Evolutionary conservation across 495 filamentous ascomycete genomes (phyloP).

Genomic region (Bacidia rubella): DNA sequence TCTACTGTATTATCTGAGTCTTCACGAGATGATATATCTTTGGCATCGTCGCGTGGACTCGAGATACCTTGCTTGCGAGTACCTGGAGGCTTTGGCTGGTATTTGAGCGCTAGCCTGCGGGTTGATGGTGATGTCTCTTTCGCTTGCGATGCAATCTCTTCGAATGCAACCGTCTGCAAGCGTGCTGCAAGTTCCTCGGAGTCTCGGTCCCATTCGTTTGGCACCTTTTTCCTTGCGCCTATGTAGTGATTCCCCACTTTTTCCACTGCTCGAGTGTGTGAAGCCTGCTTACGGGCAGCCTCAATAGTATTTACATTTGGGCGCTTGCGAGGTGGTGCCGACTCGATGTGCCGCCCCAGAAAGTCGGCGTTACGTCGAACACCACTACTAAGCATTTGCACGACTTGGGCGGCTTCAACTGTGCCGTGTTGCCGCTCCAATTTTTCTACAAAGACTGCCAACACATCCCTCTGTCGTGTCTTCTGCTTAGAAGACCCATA

Average conservation of each 20-base stretch:
- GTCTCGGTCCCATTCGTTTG: constrained; percentile 30
- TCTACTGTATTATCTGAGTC: constrained; percentile 20
- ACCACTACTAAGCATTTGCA: not conserved
- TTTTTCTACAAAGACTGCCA: constrained; percentile 18
- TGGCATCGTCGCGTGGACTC: not conserved
- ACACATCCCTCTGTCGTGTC: constrained; percentile 6
- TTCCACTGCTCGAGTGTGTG: not conserved
- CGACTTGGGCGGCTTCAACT: not conserved
- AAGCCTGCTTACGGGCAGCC: not conserved
- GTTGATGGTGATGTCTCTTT: constrained; percentile 21
- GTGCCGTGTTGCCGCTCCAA: not conserved
- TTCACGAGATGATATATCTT: constrained; percentile 19
- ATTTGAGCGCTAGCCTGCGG: constrained; percentile 6
- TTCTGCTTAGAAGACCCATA: not conserved
- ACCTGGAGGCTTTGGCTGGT: constrained; percentile 21
- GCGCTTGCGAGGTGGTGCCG: constrained; percentile 2
- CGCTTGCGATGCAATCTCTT: constrained; percentile 16
- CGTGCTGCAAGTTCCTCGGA: constrained; percentile 32
- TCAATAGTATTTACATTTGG: constrained; percentile 12
- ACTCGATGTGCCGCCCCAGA: not conserved
- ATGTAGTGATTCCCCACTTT: not conserved
- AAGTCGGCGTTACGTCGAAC: not conserved
- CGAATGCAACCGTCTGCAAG: constrained; percentile 35
- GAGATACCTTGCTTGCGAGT: constrained; percentile 14
- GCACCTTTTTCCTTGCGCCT: not conserved